phyloP scores from a whole-genome alignment of 805 yeast genomes.

The Teunomyces kruisii region DNA sequence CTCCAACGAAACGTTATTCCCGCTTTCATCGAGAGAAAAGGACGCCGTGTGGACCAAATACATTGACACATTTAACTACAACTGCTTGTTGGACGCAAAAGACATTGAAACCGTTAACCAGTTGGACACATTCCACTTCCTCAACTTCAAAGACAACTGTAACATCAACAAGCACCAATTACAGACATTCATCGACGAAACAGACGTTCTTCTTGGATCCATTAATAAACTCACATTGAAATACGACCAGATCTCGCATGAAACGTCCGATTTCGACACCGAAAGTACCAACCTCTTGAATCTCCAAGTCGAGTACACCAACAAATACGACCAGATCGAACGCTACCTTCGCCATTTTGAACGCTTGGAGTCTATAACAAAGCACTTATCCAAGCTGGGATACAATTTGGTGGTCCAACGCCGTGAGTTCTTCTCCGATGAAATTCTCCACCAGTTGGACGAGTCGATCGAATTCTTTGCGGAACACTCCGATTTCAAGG shows the following conservation, averaged over 20 bases:
- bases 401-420: constrained; percentile 61
- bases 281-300: constrained; percentile 52
- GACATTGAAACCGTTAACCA: constrained; percentile 43
- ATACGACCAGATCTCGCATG: constrained; percentile 57
- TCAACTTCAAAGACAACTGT: constrained; percentile 38
- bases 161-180: constrained; percentile 20
- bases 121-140: constrained; percentile 21
- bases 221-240: constrained; percentile 50
- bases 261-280: constrained; percentile 63
- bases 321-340: constrained; percentile 46
- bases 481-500: constrained; percentile 54
- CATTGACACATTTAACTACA: constrained; percentile 41
- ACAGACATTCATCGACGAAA: constrained; percentile 40
- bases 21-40: constrained; percentile 40
- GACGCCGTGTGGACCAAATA: constrained; percentile 29
- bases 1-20: constrained; percentile 17
- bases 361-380: constrained; percentile 66
- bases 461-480: constrained; percentile 61
- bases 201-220: constrained; percentile 44
- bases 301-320: constrained; percentile 43
- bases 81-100: constrained; percentile 37
- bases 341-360: constrained; percentile 61
- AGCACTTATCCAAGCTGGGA: constrained; percentile 64
- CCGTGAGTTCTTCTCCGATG: constrained; percentile 39
- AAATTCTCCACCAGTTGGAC: constrained; percentile 57